These are phyloP conservation scores for Coemansia aciculifera DNA, from an alignment of 192 early-diverging fungal genomes.

Conservation along the genomic window DNA sequence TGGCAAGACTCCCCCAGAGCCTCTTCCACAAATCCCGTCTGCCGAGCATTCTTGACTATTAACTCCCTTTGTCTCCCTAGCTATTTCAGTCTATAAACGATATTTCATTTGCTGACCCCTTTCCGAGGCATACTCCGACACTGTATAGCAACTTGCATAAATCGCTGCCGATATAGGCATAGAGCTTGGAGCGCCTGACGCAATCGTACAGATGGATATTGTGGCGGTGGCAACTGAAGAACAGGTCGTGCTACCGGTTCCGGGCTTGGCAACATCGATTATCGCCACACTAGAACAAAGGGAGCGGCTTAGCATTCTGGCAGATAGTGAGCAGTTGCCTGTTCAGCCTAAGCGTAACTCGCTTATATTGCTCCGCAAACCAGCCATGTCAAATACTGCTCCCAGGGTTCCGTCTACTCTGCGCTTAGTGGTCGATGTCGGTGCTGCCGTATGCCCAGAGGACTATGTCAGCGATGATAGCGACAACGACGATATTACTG, in stretches of 20 bases:
- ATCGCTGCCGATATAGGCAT: neutral
- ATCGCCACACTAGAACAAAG: neutral
- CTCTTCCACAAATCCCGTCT: neutral
- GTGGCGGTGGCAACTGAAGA: neutral
- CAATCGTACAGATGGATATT: neutral
- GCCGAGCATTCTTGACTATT: neutral
- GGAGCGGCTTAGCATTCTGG: neutral
- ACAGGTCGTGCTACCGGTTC: neutral
- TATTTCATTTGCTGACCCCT: neutral
- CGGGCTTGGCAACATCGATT: neutral
- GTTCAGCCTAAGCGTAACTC: neutral
- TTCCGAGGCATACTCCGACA: neutral
- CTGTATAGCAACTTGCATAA: neutral
- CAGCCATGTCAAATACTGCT: conserved; percentile 10
- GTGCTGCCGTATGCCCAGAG: neutral
- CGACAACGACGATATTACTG: neutral
- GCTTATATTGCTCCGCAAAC: neutral
- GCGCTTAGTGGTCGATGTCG: conserved; percentile 31
- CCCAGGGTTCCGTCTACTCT: conserved; percentile 48
- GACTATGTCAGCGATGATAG: neutral
- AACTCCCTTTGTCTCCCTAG: neutral
- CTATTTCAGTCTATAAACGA: neutral
- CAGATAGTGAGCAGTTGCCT: neutral
- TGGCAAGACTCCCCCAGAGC: conserved; percentile 1
- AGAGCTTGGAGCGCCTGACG: neutral